These are phyloP conservation scores for Ophiocordyceps polyrhachis-furcata DNA, from an alignment of 2,329 filamentous ascomycete species.

Conservation along the genomic window DNA sequence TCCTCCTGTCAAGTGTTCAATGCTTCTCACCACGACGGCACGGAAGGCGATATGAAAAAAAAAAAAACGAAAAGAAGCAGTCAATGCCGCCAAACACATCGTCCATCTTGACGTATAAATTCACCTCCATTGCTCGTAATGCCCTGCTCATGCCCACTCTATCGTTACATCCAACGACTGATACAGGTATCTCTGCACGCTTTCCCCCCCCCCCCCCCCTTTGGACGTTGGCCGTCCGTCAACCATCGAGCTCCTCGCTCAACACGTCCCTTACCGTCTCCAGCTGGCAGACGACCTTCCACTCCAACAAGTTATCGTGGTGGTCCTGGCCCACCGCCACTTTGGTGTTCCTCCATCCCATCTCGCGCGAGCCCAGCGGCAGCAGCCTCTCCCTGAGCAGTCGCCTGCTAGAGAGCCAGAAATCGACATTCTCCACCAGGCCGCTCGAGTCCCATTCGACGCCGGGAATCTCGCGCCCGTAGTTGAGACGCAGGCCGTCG, in stretches of 20 bases:
- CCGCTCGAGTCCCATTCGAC: conserved; percentile 57
- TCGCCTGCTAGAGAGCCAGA: conserved; percentile 53
- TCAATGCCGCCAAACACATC: no score
- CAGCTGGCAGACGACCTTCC: conserved; percentile 54
- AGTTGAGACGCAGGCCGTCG: conserved; percentile 42
- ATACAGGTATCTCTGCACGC: neutral
- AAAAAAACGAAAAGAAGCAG: no score
- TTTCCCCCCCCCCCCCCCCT: no score
- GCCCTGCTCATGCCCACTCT: no score
- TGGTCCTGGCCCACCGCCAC: conserved; percentile 15
- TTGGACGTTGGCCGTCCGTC: neutral
- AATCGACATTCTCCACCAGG: conserved; percentile 68
- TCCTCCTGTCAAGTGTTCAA: no score
- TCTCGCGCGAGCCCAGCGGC: conserved; percentile 53
- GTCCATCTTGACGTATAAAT: no score
- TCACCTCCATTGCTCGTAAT: no score
- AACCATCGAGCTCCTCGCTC: conserved; percentile 27
- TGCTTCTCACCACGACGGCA: no score
- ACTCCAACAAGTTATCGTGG: conserved; percentile 50
- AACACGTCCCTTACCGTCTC: conserved; percentile 38
- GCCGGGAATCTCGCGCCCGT: conserved; percentile 52
- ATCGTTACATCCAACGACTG: neutral
- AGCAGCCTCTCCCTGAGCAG: conserved; percentile 55
- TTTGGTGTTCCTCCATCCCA: conserved; percentile 33
- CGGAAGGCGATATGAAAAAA: no score